Conservation (phyloP, 2,329 filamentous ascomycete species). For the Fusarium vanettenii region DNA sequence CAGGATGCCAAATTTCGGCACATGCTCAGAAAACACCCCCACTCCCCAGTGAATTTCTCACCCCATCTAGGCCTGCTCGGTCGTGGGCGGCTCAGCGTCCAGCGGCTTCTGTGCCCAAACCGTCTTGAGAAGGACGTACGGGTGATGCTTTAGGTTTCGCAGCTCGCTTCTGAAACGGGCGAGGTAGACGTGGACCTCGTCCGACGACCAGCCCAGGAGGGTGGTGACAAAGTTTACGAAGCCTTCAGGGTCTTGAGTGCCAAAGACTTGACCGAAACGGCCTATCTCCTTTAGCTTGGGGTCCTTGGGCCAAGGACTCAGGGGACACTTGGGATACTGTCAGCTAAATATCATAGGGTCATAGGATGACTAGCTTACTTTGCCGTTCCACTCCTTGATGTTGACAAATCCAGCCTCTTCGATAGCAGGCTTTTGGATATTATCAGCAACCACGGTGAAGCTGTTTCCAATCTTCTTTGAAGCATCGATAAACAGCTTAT, state of each 20-base stretch:
- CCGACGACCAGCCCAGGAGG: background rate
- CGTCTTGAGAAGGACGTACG: background rate
- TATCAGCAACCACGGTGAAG: background rate
- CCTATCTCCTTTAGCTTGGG: background rate
- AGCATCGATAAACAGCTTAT: background rate
- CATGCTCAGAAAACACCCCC: background rate
- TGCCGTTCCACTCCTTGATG: background rate
- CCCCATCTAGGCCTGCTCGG: background rate
- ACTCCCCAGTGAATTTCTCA: background rate
- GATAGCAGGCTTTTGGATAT: background rate
- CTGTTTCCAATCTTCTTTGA: background rate
- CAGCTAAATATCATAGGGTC: background rate
- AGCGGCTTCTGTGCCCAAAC: background rate
- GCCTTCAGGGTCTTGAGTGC: background rate
- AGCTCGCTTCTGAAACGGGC: background rate
- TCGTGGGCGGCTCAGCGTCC: background rate
- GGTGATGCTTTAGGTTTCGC: background rate
- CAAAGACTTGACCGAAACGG: background rate
- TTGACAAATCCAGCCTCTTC: conserved; percentile 3
- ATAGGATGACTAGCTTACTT: background rate
- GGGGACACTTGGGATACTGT: background rate
- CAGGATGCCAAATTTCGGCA: too few relatives aligned
- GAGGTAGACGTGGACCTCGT: background rate
- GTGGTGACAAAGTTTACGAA: background rate
- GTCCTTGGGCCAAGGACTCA: background rate